Percentiles rank a stretch among this genome's conserved stretches.
Conservation (phyloP, 768 basidiomycete genomes). For the Auricularia auricula-judae region DNA sequence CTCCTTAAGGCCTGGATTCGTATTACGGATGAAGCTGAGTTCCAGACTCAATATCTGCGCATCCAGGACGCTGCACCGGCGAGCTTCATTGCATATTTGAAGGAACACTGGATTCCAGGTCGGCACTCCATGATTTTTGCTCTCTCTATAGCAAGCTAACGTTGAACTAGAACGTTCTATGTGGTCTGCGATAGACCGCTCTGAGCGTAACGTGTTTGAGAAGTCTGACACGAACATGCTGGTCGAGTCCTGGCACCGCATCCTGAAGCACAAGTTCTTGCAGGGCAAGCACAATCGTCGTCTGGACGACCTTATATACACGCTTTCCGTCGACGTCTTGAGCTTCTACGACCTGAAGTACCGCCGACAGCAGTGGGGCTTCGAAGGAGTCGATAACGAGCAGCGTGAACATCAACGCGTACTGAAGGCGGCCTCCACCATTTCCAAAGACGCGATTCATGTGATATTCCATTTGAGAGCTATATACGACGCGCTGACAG, state of each 20-base stretch:
- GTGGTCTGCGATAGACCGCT: slow-evolving; percentile 17
- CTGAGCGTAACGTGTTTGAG: slow-evolving; percentile 8
- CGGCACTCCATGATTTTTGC: no score
- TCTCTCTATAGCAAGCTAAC: no score
- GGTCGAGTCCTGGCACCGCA: slow-evolving; percentile 19
- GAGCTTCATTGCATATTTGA: no score
- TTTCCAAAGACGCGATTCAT: background rate
- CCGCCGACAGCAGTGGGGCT: slow-evolving; percentile 12
- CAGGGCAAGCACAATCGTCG: slow-evolving; percentile 15
- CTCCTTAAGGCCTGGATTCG: slow-evolving; percentile 15
- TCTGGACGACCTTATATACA: slow-evolving; percentile 15
- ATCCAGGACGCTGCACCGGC: no score
- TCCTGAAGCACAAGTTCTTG: slow-evolving; percentile 19
- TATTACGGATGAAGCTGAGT: slow-evolving; percentile 10
- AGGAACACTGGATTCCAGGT: no score
- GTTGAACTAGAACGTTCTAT: background rate
- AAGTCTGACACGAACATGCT: slow-evolving; percentile 20
- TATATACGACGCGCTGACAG: background rate
- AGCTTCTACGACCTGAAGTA: slow-evolving; percentile 11
- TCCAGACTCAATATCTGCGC: slow-evolving; percentile 8
- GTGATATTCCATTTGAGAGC: background rate
- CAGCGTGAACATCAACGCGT: slow-evolving; percentile 1
- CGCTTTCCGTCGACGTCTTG: slow-evolving; percentile 10
- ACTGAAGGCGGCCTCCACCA: background rate
- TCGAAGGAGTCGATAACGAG: slow-evolving; percentile 15